These are phyloP conservation scores for Bonia amplexicaulis DNA, from an alignment of 176 grass and related monocot genomes.

Conservation along the genomic window DNA sequence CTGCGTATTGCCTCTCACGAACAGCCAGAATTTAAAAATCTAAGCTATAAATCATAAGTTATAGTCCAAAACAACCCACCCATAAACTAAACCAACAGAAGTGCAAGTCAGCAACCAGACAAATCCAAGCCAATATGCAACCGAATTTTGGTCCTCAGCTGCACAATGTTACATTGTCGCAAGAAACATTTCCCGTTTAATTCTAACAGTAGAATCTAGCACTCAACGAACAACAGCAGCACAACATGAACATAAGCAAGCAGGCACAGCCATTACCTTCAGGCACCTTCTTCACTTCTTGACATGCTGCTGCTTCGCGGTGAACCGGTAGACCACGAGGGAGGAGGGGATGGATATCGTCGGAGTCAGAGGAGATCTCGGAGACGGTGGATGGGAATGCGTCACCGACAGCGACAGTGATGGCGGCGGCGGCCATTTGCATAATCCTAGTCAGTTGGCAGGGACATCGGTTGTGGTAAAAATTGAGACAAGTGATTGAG, in stretches of 20 bases:
- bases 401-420: background rate
- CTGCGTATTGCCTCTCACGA: no score
- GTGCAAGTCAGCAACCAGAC: background rate
- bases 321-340: slow-evolving; percentile 50
- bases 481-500: no score
- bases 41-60: no score
- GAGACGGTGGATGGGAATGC: background rate
- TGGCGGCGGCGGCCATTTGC: background rate
- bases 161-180: background rate
- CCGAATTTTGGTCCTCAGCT: background rate
- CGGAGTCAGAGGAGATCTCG: slow-evolving; percentile 18
- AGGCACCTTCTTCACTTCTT: slow-evolving; percentile 24
- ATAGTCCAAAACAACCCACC: no score
- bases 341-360: slow-evolving; percentile 33
- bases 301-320: slow-evolving; percentile 30
- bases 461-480: no score
- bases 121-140: background rate
- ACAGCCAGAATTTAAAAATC: no score
- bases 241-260: background rate
- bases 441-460: no score
- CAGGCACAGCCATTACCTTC: slow-evolving; percentile 27
- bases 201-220: slow-evolving; percentile 6
- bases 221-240: background rate
- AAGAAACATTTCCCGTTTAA: background rate
- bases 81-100: background rate